These are phyloP conservation scores for Hippophae tibetana DNA, from an alignment of 306 rosid genomes.

Conservation along the genomic window DNA sequence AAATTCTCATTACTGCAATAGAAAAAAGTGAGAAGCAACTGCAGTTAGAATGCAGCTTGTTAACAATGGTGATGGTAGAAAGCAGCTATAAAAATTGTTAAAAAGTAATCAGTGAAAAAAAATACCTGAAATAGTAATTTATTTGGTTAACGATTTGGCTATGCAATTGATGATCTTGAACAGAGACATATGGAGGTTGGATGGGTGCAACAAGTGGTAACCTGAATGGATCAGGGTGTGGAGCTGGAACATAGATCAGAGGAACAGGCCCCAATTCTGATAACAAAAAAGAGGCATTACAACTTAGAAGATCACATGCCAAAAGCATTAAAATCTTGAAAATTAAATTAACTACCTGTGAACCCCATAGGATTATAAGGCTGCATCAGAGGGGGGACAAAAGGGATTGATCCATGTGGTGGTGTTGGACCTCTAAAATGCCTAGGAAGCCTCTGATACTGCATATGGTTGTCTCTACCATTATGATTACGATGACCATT, in stretches of 20 bases:
- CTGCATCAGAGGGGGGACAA: slow-evolving; percentile 37
- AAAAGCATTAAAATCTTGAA: background rate
- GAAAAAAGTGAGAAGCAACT: slow-evolving; percentile 13
- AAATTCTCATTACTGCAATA: slow-evolving; percentile 70
- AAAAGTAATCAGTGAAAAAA: slow-evolving; percentile 5
- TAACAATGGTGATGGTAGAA: slow-evolving; percentile 12
- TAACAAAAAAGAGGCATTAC: slow-evolving; percentile 14
- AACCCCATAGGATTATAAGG: slow-evolving; percentile 49
- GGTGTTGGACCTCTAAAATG: slow-evolving; percentile 50
- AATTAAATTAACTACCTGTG: slow-evolving; percentile 44
- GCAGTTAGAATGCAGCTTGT: slow-evolving; percentile 15
- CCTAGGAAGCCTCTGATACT: slow-evolving; percentile 38
- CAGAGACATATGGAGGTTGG: slow-evolving; percentile 29
- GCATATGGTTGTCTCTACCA: slow-evolving; percentile 43
- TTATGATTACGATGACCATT: slow-evolving; percentile 40
- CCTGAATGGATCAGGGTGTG: slow-evolving; percentile 39
- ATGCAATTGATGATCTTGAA: slow-evolving; percentile 51
- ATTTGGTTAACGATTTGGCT: slow-evolving; percentile 63
- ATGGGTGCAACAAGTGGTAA: slow-evolving; percentile 46
- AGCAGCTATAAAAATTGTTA: background rate
- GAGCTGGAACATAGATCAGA: slow-evolving; percentile 33
- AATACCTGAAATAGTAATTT: slow-evolving; percentile 85
- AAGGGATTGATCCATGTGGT: slow-evolving; percentile 41
- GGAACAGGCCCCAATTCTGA: slow-evolving; percentile 37
- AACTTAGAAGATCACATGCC: slow-evolving; percentile 12